Conservation (phyloP, 2,329 filamentous ascomycete genomes). For the Pyrenochaeta sp. region DNA sequence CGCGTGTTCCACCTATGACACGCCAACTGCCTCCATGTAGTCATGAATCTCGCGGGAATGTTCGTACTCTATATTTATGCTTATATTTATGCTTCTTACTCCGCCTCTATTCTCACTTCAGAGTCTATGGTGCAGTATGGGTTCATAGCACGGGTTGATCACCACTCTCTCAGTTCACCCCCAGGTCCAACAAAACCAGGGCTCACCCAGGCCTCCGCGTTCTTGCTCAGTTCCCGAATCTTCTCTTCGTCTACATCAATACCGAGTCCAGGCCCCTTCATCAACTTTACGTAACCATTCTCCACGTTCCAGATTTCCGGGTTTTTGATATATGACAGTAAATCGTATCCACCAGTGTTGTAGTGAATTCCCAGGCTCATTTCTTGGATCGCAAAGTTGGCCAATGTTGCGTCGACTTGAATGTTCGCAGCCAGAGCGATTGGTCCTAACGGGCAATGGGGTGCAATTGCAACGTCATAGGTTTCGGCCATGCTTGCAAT, state of each 20-base stretch:
- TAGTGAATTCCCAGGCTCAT: slow-evolving; percentile 85
- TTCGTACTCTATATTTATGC: too few relatives aligned
- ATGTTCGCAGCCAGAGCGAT: slow-evolving; percentile 75
- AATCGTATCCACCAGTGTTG: slow-evolving; percentile 58
- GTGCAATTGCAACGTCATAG: slow-evolving; percentile 76
- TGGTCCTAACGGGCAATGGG: slow-evolving; percentile 76
- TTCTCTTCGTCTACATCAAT: slow-evolving; percentile 74
- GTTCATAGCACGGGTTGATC: too few relatives aligned
- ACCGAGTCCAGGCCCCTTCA: slow-evolving; percentile 68
- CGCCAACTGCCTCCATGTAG: too few relatives aligned
- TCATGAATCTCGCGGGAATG: too few relatives aligned
- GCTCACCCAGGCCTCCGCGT: slow-evolving; percentile 69
- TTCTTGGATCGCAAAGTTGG: slow-evolving; percentile 76
- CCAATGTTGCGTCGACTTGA: slow-evolving; percentile 67
- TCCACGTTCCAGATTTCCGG: slow-evolving; percentile 70
- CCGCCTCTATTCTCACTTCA: not conserved
- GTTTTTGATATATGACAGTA: slow-evolving; percentile 70
- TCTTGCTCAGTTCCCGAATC: slow-evolving; percentile 66
- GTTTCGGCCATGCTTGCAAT: slow-evolving; percentile 76
- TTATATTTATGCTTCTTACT: too few relatives aligned
- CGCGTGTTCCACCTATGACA: too few relatives aligned
- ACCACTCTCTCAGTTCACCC: slow-evolving; percentile 74
- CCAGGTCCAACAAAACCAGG: slow-evolving; percentile 73
- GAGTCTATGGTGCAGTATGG: slow-evolving; percentile 1
- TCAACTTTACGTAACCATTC: slow-evolving; percentile 69